Percentiles rank a stretch among this genome's conserved stretches.
phyloP scores from a whole-genome alignment of 805 yeast species.

The Kregervanrija pseudodelftensis region DNA sequence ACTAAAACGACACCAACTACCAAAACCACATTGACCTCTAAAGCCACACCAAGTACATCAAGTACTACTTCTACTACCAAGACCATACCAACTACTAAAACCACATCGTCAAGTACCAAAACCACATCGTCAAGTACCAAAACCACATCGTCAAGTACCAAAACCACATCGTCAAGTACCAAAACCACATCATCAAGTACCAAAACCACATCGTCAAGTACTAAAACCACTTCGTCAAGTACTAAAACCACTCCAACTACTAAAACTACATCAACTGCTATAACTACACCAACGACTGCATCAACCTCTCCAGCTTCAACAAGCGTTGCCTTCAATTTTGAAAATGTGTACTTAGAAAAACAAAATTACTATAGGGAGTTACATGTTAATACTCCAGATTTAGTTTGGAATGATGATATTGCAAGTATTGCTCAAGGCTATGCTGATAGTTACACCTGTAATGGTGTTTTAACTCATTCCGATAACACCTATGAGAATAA shows the following conservation, averaged over 20 bases:
- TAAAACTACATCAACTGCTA: constrained; percentile 10
- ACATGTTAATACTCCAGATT: constrained; percentile 39
- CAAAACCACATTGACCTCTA: neutral
- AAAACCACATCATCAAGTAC: constrained; percentile 1
- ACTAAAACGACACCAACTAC: neutral
- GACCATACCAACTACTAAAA: constrained; percentile 1
- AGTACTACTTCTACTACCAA: too few relatives aligned
- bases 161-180: too few relatives aligned
- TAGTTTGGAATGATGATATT: constrained; percentile 50
- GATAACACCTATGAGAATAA: constrained; percentile 42
- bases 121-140: neutral
- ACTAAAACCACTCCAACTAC: constrained; percentile 5
- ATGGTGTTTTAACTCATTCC: constrained; percentile 55
- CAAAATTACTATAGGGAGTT: constrained; percentile 54
- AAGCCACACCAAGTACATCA: neutral
- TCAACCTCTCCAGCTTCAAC: constrained; percentile 5
- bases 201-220: neutral
- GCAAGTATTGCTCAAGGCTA: constrained; percentile 49
- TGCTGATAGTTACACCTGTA: constrained; percentile 51
- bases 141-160: neutral
- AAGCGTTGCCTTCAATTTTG: constrained; percentile 27
- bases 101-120: neutral
- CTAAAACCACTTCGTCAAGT: neutral
- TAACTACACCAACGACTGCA: constrained; percentile 4
- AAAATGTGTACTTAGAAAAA: constrained; percentile 41